Base-by-base conservation (phyloP, 2,329 filamentous ascomycete species). In the Aspergillus carbonarius region DNA sequence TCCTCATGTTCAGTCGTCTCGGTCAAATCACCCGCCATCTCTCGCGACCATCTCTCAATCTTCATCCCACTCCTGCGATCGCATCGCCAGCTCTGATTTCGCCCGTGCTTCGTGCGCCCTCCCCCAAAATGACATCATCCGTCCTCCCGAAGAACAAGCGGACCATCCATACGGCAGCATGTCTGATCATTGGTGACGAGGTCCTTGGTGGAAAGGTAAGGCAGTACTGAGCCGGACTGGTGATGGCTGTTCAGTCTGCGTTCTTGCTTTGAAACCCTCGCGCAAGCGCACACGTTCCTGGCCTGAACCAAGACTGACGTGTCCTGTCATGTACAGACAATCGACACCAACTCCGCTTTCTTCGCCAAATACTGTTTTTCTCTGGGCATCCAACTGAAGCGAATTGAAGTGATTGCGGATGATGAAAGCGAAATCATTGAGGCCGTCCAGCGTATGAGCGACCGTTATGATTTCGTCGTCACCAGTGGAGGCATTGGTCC, bases 151-250 rank as follows among this genome's bases (percentile, higher is more conserved):
- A 70, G 50, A 66, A 66, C 63, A 70, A 68, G 52, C 81, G 87
- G 70, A 87, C 84, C 60, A 96, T 98, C 66, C 88, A 92, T 72
- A 97, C 93, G 48, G 95, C 93, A 10, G 93, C 90, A 57, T 96
- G 92, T 75, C 78, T 98, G 63, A 92, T 99, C 60, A 98, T 99
- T 68, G 93, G 93, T n/a, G 93, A 98, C 77, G 93, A 97, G 76
- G 92, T 98, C 5, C 82, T 98, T 4, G 93, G 92, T 20, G 93
- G 95, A 68, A 98, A 98, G 88, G 93, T 92, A 74, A 63, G 80
- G 70, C 54, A 3, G 13, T 5, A 30, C 34, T 55, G 10, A 27
- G 5, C 17, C 32, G 15, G 30, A 25, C 15, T 23, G 18, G 13
- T n/a, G 15, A 30, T 23, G 20, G 9, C 9, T 55, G 17, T 25